Evolutionary conservation across 345 rosid genomes (phyloP).

Genomic region (Arabidopsis thaliana): DNA sequence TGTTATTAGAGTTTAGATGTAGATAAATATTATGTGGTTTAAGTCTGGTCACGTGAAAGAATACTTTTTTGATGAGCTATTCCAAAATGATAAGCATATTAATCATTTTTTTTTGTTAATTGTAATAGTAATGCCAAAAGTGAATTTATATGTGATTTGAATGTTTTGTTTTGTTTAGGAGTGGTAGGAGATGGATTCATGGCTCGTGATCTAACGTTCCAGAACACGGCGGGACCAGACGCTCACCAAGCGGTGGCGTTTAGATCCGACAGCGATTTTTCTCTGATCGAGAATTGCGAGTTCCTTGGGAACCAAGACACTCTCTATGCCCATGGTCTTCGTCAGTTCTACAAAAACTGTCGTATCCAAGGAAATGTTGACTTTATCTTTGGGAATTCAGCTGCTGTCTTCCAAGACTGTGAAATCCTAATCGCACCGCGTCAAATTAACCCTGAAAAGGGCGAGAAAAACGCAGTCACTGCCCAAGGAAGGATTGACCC

Average conservation of each 20-base stretch:
- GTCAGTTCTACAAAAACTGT: slow-evolving; percentile 83
- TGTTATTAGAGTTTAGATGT: neutral
- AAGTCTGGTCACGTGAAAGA: slow-evolving; percentile 16
- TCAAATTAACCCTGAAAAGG: slow-evolving; percentile 72
- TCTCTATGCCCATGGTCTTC: slow-evolving; percentile 79
- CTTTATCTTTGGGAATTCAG: slow-evolving; percentile 90
- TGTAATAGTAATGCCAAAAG: too few relatives aligned
- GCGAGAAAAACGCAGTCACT: slow-evolving; percentile 73
- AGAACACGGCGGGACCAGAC: slow-evolving; percentile 84
- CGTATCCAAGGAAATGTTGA: slow-evolving; percentile 89
- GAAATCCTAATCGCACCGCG: slow-evolving; percentile 64
- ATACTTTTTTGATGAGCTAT: neutral
- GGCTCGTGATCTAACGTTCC: slow-evolving; percentile 82
- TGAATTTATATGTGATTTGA: neutral
- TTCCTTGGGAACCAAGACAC: slow-evolving; percentile 95
- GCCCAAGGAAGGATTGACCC: slow-evolving; percentile 96
- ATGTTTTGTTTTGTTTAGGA: slow-evolving; percentile 51
- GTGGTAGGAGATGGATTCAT: slow-evolving; percentile 94
- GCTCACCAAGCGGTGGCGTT: slow-evolving; percentile 96
- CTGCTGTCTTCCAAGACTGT: slow-evolving; percentile 80
- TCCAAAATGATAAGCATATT: neutral
- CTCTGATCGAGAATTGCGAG: slow-evolving; percentile 78
- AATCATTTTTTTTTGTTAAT: too few relatives aligned
- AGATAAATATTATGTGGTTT: slow-evolving; percentile 22
- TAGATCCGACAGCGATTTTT: slow-evolving; percentile 82